phyloP scores from a whole-genome alignment of 2,329 filamentous ascomycete genomes.

The Madurella fahalii region DNA sequence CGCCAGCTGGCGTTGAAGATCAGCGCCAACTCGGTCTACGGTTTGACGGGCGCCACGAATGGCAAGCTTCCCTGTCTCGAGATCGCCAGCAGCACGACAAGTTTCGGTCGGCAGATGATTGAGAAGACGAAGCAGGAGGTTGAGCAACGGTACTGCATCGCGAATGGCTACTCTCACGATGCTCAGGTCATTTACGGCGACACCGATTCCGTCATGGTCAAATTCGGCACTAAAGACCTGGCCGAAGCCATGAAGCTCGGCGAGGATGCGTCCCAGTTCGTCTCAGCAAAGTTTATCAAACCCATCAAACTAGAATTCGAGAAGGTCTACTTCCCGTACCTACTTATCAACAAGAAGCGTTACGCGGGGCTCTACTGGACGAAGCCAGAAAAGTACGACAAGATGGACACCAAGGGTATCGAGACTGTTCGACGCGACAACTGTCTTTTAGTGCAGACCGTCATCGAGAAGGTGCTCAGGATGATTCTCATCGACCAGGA shows the following conservation, averaged over 20 bases:
- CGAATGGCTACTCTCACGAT: constrained; percentile 91
- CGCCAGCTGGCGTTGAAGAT: constrained; percentile 93
- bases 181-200: constrained; percentile 98
- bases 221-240: constrained; percentile 87
- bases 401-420: constrained; percentile 99
- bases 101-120: constrained; percentile 98
- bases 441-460: constrained; percentile 89
- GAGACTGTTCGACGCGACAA: constrained; percentile 97
- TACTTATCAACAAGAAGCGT: constrained; percentile 99
- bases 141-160: constrained; percentile 81
- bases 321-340: constrained; percentile 96
- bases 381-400: constrained; percentile 89
- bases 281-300: constrained; percentile 89
- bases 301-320: constrained; percentile 99
- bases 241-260: constrained; percentile 89
- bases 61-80: constrained; percentile 92
- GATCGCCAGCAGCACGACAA: constrained; percentile 95
- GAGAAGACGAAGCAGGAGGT: constrained; percentile 97
- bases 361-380: constrained; percentile 99
- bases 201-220: constrained; percentile 99
- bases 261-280: constrained; percentile 83
- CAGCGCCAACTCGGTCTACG: constrained; percentile 97
- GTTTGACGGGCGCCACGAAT: constrained; percentile 90
- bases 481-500: constrained; percentile 96
- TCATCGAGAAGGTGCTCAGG: constrained; percentile 91